Base-by-base conservation (phyloP, 805 yeast genomes). In the Kodamaea hsintzibuensis region DNA sequence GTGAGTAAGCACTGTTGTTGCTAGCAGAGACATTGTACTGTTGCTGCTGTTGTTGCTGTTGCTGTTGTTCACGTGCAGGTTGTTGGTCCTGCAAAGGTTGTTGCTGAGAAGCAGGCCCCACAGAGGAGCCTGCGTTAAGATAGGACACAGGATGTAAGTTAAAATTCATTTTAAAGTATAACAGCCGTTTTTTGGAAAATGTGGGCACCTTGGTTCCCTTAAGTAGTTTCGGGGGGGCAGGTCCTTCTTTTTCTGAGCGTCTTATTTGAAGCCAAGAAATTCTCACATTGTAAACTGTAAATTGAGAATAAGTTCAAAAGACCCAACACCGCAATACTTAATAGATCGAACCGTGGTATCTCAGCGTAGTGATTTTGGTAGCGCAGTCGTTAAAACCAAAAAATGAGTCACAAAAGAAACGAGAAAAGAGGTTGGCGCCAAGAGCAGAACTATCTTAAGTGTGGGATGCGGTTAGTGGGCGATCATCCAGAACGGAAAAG, bases 111-210 rank as follows among this genome's bases (percentile, higher is more conserved):
- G 25, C 19, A 17, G 46, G 19, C 42, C 9, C 27, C 48, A 47
- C 9, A 42, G 58, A 33, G 25, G 67, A 57, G 37, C 35, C 35
- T 10, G 79, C 79, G 62, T 76, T 76, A 44, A 76, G 68, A 55
- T 76, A 76, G 27, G 78, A 66, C 30, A 76, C 70, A n/a, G 80
- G 80, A 58, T 76, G 80, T 48, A 75, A 62, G 59, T 74, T 76
- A 60, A 73, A 76, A 56, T 73, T 74, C 74, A 73, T 71, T 16
- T 19, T 54, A 10, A 10, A 17, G 33, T 13, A 18, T 14, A 7
- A n/a, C 38, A 42, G 13, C 43, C 7, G 16, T 48, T 14, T 40
- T 16, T 14, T 27, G n/a, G 42, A 35, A 43, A 42, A 25, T 14
- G 35, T 14, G 40, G 40, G n/a, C 40, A 37, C 30, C 12, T 14